Conservation (phyloP, 495 filamentous ascomycete genomes). For the Hypoxylon rickii region DNA sequence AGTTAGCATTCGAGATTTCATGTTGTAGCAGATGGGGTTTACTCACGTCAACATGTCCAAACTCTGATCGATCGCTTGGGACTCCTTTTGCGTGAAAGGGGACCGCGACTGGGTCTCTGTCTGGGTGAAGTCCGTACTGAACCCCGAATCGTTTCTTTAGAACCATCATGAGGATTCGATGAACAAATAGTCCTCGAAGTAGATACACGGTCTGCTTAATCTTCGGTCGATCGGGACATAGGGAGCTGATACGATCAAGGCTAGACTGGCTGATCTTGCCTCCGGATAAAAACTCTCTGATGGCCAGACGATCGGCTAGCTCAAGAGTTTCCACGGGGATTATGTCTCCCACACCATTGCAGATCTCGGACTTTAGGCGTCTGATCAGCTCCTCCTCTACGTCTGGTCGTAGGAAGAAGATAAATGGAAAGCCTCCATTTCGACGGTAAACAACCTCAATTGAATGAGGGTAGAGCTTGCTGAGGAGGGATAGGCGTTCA, state of each 20-base stretch:
- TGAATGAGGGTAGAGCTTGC: conserved; percentile 43
- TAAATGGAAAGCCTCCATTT: conserved; percentile 46
- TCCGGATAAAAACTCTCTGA: conserved; percentile 41
- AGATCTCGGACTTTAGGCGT: conserved; percentile 45
- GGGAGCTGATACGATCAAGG: conserved; percentile 21
- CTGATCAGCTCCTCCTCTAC: conserved; percentile 49
- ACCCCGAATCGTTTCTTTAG: conserved; percentile 49
- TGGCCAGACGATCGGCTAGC: conserved; percentile 40
- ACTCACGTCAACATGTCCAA: conserved; percentile 54
- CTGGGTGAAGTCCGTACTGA: conserved; percentile 47
- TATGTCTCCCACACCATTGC: conserved; percentile 36
- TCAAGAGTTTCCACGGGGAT: conserved; percentile 31
- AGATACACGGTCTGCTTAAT: conserved; percentile 31
- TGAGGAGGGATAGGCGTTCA: conserved; percentile 43
- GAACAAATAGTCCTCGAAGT: conserved; percentile 43
- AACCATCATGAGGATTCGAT: conserved; percentile 43
- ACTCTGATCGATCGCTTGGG: conserved; percentile 54
- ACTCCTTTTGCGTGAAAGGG: conserved; percentile 55
- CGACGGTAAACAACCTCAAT: conserved; percentile 49
- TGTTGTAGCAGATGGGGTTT: too few relatives aligned
- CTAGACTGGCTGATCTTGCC: conserved; percentile 20
- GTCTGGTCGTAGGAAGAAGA: conserved; percentile 51
- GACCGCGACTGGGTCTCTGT: conserved; percentile 46
- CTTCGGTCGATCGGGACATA: conserved; percentile 36
- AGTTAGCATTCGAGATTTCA: neutral